Evolutionary conservation across 805 yeast species (phyloP), one percentile per base, ranked within the genome.

Genomic region (Candida ascalaphidarum): DNA sequence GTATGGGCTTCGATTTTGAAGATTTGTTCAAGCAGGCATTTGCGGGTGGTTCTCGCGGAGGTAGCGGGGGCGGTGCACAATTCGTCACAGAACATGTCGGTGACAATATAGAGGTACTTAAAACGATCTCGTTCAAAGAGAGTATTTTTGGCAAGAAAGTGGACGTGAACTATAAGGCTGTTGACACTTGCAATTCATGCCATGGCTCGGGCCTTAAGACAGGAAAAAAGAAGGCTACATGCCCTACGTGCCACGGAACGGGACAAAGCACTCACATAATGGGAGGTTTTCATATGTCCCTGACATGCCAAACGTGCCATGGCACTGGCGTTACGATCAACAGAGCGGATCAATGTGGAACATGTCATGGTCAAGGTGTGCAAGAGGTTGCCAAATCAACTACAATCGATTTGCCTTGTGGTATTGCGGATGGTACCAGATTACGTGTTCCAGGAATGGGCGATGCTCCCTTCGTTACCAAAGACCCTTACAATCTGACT

Each of bases 211-310:
- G 99, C 2, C 55, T 92, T 58, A 84, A 89, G 52, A 46, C 62
- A 10, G 89, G 88, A 16, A 74, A 73, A 35, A 70, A 72, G 54
- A 81, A 83, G 47, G 59, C 75, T 8, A 82, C 95, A 0, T 92
- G 98, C 65, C 60, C 73, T 1, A 59, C 83, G 3, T 92, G 99
- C 64, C 84, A 85, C 32, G 99, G 99, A 33, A 74, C 95, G 0
- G 99, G 99, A 4, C 80, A 88, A 20, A 75, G 80, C 11, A 81
- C 86, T 13, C 96, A 89, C 44, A 66, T 77, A 26, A 69, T 82
- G 49, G 96, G 94, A 4, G 97, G 97, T 0, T 92, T 89, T 71
- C 96, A 88, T 46, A 86, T 92, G 95, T 79, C 95, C 3, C 77
- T 95, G 0, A 85, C 96, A 9, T 92, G 99, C 68, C 67, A 67